Percentiles rank a stretch among this genome's conserved stretches.
Conservation (phyloP, 169 alveolate genomes). For the Plasmodium cynomolgi region DNA sequence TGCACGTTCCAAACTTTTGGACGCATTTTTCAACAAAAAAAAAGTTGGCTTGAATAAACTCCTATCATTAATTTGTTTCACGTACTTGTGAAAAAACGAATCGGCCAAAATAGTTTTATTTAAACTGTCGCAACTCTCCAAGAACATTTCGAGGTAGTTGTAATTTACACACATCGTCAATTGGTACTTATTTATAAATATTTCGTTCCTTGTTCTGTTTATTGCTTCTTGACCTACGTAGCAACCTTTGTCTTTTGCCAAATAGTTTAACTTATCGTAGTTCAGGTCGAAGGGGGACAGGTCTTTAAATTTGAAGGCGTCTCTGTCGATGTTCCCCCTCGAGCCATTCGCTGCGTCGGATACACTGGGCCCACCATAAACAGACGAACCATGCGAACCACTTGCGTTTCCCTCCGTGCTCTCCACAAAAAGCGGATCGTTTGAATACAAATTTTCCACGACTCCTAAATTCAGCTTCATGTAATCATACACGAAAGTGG, state of each 20-base stretch:
- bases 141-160: constrained; percentile 49
- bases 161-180: constrained; percentile 65
- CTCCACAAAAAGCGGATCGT: constrained; percentile 3
- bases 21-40: constrained; percentile 47
- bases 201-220: constrained; percentile 78
- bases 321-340: constrained; percentile 3
- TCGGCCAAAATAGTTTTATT: background rate
- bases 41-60: constrained; percentile 33
- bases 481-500: constrained; percentile 23
- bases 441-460: constrained; percentile 43
- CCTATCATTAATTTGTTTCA: constrained; percentile 25
- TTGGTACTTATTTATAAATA: constrained; percentile 78
- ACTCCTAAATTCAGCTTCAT: constrained; percentile 63
- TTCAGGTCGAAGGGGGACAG: constrained; percentile 81
- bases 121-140: background rate
- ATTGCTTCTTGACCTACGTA: constrained; percentile 85
- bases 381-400: background rate
- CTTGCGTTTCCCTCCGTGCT: background rate
- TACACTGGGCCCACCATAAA: background rate
- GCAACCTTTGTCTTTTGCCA: constrained; percentile 82
- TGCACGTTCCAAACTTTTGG: background rate
- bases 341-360: background rate
- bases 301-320: constrained; percentile 24
- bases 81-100: constrained; percentile 17
- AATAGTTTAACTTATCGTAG: constrained; percentile 75